These are phyloP conservation scores for Stenogyne calaminthoides DNA, from an alignment of 305 asterid species.

Conservation along the genomic window DNA sequence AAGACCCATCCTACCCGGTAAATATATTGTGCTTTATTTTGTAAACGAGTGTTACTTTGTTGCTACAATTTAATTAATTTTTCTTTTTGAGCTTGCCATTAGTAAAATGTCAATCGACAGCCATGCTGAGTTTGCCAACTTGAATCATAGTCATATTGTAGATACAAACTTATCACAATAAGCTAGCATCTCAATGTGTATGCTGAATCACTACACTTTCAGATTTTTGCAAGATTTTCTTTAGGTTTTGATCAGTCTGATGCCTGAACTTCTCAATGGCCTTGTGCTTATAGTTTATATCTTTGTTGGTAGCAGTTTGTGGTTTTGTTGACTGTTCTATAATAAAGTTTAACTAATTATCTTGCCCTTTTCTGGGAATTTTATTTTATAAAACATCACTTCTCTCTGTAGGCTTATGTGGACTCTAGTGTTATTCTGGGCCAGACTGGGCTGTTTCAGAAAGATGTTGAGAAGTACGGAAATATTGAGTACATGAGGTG, in stretches of 20 bases:
- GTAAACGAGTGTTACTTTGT: neutral
- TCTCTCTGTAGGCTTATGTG: constrained; percentile 74
- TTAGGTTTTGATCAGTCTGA: neutral
- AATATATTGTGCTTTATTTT: constrained; percentile 23
- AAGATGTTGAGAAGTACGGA: constrained; percentile 77
- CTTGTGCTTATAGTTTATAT: neutral
- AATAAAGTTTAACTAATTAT: neutral
- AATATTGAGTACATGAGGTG: constrained; percentile 96
- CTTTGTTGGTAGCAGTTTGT: neutral
- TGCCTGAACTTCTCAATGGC: neutral
- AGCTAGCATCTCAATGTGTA: neutral
- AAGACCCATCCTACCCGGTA: constrained; percentile 99
- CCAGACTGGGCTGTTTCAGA: constrained; percentile 87
- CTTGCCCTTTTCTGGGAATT: constrained; percentile 4
- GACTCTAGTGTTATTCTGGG: constrained; percentile 97
- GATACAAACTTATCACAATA: neutral
- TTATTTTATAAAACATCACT: neutral
- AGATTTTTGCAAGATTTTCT: neutral
- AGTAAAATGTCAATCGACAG: neutral
- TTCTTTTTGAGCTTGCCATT: constrained; percentile 12
- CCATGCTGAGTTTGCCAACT: constrained; percentile 10
- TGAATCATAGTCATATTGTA: neutral
- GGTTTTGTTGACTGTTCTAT: constrained; percentile 3
- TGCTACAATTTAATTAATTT: constrained; percentile 2
- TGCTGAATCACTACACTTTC: neutral